phyloP scores from a whole-genome alignment of 2,329 filamentous ascomycete species.

The Cadophora gregata region DNA sequence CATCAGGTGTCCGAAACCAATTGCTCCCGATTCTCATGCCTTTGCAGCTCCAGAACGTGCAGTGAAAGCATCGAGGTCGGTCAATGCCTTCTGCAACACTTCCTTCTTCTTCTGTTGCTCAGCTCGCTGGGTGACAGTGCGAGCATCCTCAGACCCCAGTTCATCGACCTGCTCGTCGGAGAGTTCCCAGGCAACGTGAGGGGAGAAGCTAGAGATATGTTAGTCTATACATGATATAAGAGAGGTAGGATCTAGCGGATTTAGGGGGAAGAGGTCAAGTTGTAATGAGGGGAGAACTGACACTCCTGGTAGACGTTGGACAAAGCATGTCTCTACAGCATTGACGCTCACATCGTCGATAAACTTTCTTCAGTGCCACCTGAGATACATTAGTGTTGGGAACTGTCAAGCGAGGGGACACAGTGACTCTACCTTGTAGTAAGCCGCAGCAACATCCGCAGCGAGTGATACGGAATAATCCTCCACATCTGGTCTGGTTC shows the following conservation, averaged over 20 bases:
- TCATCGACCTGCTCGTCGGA: conserved; percentile 19
- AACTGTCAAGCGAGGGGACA: not conserved
- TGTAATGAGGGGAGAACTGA: not conserved
- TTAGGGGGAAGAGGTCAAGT: not conserved
- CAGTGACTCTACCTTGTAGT: conserved; percentile 18
- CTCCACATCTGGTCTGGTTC: conserved; percentile 20
- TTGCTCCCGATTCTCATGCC: not conserved
- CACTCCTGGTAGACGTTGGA: conserved; percentile 22
- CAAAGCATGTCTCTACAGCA: conserved; percentile 24
- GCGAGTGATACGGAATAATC: conserved; percentile 21
- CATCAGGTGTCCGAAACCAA: not conserved
- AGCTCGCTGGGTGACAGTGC: conserved; percentile 13
- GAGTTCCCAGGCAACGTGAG: conserved; percentile 22
- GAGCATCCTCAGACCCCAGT: conserved; percentile 12
- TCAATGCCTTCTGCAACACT: conserved; percentile 13
- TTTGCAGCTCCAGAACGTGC: not conserved
- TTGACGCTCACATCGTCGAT: conserved; percentile 24
- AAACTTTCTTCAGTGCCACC: conserved; percentile 27
- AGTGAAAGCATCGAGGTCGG: conserved; percentile 17
- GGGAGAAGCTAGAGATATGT: conserved; percentile 10
- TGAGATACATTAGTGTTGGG: not conserved
- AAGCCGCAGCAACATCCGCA: conserved; percentile 23
- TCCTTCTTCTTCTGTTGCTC: conserved; percentile 15
- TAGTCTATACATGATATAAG: too few species aligned
- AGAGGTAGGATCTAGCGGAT: too few species aligned